Base-by-base conservation (phyloP, 257 asterid genomes). In the Gentiana dahurica region DNA sequence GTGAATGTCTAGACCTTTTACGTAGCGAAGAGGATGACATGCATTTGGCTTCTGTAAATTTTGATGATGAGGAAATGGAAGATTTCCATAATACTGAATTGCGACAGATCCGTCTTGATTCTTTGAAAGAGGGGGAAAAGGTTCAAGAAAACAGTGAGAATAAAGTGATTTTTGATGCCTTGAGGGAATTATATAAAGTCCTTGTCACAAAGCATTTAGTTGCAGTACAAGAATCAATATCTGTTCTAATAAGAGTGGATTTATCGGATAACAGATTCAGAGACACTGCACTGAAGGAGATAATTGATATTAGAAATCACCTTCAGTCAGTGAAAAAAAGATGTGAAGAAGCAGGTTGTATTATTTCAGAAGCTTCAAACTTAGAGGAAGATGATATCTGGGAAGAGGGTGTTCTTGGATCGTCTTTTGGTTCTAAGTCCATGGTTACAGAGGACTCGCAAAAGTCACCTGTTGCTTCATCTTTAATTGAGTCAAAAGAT, bases 101-200 rank as follows among this genome's bases (percentile, higher is more conserved):
- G 71, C 67, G 84, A 44, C 89, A 82, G 67, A 81, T 91, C 62
- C 98, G 96, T 49, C 79, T 77, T 48, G 86, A 81, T 62, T 83
- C 96, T 53, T 68, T 91, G 73, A 70, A 57, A 66, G 98, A 85
- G 68, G 94, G 81, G 56, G 82, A 76, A 60, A 85, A 71, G 51
- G 68, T 91, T 49, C 75, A 69, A 10, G 95, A 87, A 77, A 84
- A 69, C 59, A 77, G 71, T 55, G 95, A 87, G 34, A 91, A 91
- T 66, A 68, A 74, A 75, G 81, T 87, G 62, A 79, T 91, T 47
- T 81, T 91, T 53, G 94, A 87, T 78, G 89, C 95, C 24, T 60
- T 87, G 65, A 83, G 98, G 79, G 96, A 91, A 75, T 69, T 76
- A 45, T 81, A 81, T 78, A 91, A 85, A 79, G 82, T 87, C 78